Evolutionary conservation across 257 asterid species (phyloP), one percentile per base, ranked within the genome.

Genomic region (Ligustrum vulgare): DNA sequence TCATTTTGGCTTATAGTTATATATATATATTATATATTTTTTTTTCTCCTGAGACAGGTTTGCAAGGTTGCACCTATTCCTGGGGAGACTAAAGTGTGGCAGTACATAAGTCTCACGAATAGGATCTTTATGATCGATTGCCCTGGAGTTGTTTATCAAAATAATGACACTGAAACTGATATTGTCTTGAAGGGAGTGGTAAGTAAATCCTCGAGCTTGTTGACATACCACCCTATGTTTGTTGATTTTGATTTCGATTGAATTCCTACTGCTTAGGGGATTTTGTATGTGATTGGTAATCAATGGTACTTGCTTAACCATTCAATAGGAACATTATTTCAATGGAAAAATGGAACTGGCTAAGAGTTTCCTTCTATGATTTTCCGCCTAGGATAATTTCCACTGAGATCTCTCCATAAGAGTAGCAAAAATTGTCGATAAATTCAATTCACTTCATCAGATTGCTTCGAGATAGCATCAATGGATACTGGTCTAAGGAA

Each of bases 51-150:
- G 35, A 71, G 41, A 71, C 75, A 93, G 96, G 97, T 91, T 28
- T 94, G 99, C 88, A 93, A 93, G 87, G 98, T 91, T 74, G 99
- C 99, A 49, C 98, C 99, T 43, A 93, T 95, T 47, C 99, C 98
- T 1, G 97, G 98, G 78, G 99, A 95, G 82, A 95, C 99, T 33
- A 95, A 93, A 90, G 98, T 93, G 73, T 95, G 99, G 99, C 99
- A 93, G 76, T 95, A 95, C 79, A 95, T 95, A 32, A 93, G 96
- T 51, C 94, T 95, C 34, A 91, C 99, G 58, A 93, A 95, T 83
- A 86, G 76, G 87, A 95, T 95, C 72, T 91, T 91, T 88, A 84
- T 95, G 80, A 93, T 93, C 72, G 98, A 95, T 83, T 95, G 99
- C 81, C 98, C 99, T 63, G 96, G 99, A 73, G 97, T 93, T 73